These are phyloP conservation scores for Fraxinus paxiana DNA, from an alignment of 305 asterid genomes.

Conservation along the genomic window DNA sequence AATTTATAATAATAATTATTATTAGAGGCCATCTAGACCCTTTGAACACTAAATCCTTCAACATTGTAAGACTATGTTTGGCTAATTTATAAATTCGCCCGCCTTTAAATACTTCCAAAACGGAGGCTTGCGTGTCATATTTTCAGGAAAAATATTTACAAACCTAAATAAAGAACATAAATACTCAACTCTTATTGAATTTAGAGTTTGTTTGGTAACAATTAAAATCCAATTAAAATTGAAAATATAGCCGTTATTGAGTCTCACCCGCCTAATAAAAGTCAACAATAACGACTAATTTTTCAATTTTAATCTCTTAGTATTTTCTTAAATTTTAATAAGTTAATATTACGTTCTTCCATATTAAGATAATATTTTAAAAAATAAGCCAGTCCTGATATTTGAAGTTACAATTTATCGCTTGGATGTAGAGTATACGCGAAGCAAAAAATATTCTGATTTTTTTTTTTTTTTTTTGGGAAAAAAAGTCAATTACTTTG, in stretches of 20 bases:
- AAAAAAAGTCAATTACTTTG: neutral
- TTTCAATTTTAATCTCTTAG: no score
- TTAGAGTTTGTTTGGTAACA: no score
- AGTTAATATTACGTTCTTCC: neutral
- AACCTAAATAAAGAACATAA: neutral
- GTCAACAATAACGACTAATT: no score
- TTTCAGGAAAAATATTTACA: neutral
- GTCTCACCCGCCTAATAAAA: no score
- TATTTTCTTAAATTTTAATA: no score
- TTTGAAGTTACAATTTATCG: neutral
- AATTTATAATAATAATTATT: no score
- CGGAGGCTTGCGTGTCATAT: neutral
- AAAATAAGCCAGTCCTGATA: neutral
- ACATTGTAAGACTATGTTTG: neutral
- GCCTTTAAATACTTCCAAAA: neutral
- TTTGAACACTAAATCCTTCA: neutral
- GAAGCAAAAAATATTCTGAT: neutral
- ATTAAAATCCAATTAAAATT: no score
- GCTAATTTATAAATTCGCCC: neutral
- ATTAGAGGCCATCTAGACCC: neutral
- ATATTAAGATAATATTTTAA: neutral
- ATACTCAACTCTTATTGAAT: neutral
- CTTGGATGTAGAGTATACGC: neutral
- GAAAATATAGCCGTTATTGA: no score
- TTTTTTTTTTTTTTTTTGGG: no score